These are phyloP conservation scores for Podaxis rugospora DNA, from an alignment of 768 basidiomycete species.

Conservation along the genomic window DNA sequence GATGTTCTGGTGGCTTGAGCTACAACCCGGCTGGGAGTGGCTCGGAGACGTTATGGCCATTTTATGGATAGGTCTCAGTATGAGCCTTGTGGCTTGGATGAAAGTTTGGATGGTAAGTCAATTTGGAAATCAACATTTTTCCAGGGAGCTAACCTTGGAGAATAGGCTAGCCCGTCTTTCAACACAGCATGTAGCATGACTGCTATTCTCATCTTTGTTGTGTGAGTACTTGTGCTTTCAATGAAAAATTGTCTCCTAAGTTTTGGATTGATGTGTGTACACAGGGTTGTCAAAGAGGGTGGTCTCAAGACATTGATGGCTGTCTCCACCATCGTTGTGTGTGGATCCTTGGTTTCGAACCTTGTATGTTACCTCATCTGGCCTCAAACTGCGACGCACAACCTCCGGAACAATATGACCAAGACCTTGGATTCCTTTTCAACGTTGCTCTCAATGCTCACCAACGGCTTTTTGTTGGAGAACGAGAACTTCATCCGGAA, in stretches of 20 bases:
- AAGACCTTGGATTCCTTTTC: constrained; percentile 85
- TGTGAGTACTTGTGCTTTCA: constrained; percentile 37
- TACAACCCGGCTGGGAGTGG: constrained; percentile 65
- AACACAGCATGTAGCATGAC: constrained; percentile 91
- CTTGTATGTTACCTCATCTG: constrained; percentile 80
- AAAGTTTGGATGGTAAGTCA: constrained; percentile 77
- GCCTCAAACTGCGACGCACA: constrained; percentile 79
- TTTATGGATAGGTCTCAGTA: constrained; percentile 78
- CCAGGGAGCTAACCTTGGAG: background rate
- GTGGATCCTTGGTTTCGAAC: constrained; percentile 78
- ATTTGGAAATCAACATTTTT: background rate
- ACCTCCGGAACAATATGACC: constrained; percentile 81
- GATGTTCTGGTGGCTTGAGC: constrained; percentile 77
- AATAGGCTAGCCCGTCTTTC: constrained; percentile 71
- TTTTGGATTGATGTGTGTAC: constrained; percentile 3
- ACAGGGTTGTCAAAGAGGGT: constrained; percentile 86
- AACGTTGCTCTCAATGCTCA: constrained; percentile 78
- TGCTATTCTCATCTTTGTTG: constrained; percentile 77
- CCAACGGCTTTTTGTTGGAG: constrained; percentile 81
- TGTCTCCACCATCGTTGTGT: constrained; percentile 70
- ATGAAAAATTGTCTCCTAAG: background rate
- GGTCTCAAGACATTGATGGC: constrained; percentile 70
- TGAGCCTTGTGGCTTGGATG: constrained; percentile 82
- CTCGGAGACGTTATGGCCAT: constrained; percentile 72
- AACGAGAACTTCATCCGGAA: constrained; percentile 48